Conservation (phyloP, 1,139 yeast species). For the Saccharomycopsis hybrid region DNA sequence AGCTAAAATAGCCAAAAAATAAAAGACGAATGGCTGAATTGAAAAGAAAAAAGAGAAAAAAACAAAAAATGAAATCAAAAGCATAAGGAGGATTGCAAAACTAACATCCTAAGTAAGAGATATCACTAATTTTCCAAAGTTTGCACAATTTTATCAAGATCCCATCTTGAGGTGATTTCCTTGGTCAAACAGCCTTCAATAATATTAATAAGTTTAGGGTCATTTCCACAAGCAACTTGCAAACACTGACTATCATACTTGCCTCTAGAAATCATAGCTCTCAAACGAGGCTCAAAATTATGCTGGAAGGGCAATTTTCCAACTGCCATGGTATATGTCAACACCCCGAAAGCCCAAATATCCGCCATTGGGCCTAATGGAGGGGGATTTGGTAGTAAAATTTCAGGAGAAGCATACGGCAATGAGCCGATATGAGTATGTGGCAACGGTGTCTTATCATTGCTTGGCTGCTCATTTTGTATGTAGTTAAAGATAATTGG, state of each 20-base stretch:
- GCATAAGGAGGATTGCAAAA: too few relatives aligned
- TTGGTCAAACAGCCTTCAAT: conserved; percentile 49
- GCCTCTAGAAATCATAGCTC: conserved; percentile 67
- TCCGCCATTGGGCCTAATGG: conserved; percentile 73
- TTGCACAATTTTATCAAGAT: conserved; percentile 31
- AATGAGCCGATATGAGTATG: conserved; percentile 77
- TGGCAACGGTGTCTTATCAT: conserved; percentile 32
- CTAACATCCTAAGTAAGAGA: too few relatives aligned
- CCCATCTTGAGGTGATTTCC: conserved; percentile 47
- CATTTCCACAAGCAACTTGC: conserved; percentile 27
- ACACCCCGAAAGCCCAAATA: conserved; percentile 86
- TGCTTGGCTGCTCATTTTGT: conserved; percentile 21
- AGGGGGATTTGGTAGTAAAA: conserved; percentile 59
- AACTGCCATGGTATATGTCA: conserved; percentile 63
- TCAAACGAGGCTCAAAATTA: conserved; percentile 68
- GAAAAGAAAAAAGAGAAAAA: too few relatives aligned
- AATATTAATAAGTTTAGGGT: conserved; percentile 35
- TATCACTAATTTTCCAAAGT: conserved; percentile 6
- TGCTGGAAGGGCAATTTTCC: conserved; percentile 82
- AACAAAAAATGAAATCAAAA: too few relatives aligned
- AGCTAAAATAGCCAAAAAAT: too few relatives aligned
- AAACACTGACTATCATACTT: conserved; percentile 47
- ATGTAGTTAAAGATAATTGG: conserved; percentile 19
- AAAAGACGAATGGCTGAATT: too few relatives aligned
- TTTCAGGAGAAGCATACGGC: conserved; percentile 90